Conservation (phyloP, 2,329 filamentous ascomycete genomes). For the Sporothrix pallida region DNA sequence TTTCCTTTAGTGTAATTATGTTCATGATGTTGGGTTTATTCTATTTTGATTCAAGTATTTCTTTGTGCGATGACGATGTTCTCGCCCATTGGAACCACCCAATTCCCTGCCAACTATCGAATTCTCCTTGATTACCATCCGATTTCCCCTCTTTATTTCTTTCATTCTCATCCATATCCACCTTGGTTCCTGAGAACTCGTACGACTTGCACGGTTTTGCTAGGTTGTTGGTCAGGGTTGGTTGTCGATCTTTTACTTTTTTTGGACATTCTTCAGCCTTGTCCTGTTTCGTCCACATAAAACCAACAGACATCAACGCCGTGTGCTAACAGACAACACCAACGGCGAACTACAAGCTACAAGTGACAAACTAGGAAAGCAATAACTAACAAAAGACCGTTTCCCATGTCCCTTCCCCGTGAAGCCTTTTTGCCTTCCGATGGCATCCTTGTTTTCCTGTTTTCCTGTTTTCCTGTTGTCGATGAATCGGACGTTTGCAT, state of each 20-base stretch:
- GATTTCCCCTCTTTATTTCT: neutral
- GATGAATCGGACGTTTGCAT: too few relatives aligned
- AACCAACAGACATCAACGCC: neutral
- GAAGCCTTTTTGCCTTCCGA: too few relatives aligned
- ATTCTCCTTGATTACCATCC: neutral
- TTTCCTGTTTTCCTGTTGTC: neutral
- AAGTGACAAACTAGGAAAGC: neutral
- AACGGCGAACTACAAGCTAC: neutral
- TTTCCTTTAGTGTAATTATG: neutral
- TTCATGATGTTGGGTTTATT: neutral
- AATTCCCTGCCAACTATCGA: neutral
- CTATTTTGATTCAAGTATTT: neutral
- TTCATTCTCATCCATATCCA: neutral
- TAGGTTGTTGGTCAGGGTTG: too few relatives aligned
- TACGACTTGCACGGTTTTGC: too few relatives aligned
- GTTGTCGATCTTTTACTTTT: conserved; percentile 10
- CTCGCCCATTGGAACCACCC: neutral
- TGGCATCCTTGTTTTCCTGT: too few relatives aligned
- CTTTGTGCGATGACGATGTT: neutral
- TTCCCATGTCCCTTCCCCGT: too few relatives aligned
- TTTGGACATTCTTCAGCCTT: conserved; percentile 14
- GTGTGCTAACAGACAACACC: neutral
- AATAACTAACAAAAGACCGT: neutral
- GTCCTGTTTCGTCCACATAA: neutral
- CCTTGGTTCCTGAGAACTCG: neutral